Base-by-base conservation (phyloP, 352 stramenopile genomes). In the Globisporangium lucens region DNA sequence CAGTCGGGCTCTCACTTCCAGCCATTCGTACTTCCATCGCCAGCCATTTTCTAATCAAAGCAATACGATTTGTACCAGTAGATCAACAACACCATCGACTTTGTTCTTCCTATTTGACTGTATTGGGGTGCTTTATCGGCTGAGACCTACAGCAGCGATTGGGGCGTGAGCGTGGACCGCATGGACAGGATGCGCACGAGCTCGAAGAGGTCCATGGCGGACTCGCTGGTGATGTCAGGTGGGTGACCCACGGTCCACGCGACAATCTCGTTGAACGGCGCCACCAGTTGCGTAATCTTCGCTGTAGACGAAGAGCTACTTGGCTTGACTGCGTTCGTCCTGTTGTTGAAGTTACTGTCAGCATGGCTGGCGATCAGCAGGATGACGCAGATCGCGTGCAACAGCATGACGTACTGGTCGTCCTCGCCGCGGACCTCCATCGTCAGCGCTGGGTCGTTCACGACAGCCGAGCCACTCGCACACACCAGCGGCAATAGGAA, bases 401-500 rank as follows among this genome's bases (percentile, higher is more conserved):
- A 72, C 46, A 94, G 69, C 84, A 94, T 85, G 9, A 91, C 75
- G 58, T 91, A 94, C 24, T 75, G 78, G 53, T 95, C 87, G 49
- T 95, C 87, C 69, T 93, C 84, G 33, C 83, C 82, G 5, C 82
- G 79, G 61, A 73, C 76, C 68, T 89, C 77, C 22, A 72, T 62
- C 20, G 70, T 76, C 12, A 91, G 64, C 20, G 76, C 65, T n/a
- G 76, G 66, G 56, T 94, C 75, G 4, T 55, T 63, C 67, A 78
- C 75, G 49, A 94, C 70, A 20, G 75, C 73, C 1, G 72, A 78
- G 47, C 82, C 81, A 46, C 79, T 91, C 7, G 83, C 79, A 73
- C 85, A 95, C 8, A 76, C 85, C 12, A 94, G 74, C 2, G 85
- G 87, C n/a, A 95, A 56, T 15, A 94, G 68, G 24, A 94, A 94